Conservation (phyloP, 148 eudicot species). For the Persicaria tinctoria region DNA sequence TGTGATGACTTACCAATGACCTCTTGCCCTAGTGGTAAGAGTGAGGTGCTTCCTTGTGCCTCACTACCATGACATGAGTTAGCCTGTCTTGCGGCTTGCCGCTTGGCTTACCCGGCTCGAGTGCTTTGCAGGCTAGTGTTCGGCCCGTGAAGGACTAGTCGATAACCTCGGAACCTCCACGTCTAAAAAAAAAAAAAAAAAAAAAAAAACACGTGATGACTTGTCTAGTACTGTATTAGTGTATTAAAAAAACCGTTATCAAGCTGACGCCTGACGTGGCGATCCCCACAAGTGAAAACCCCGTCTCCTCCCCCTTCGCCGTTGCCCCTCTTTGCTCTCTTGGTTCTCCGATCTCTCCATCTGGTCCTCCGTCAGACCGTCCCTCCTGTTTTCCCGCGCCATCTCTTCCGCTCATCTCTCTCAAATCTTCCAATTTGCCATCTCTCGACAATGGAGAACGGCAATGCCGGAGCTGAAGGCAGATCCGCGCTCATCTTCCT, state of each 20-base stretch:
- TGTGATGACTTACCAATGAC: too few species aligned
- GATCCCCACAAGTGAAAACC: background rate
- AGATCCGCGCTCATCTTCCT: conserved; percentile 65
- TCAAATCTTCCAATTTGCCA: background rate
- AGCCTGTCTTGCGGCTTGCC: too few species aligned
- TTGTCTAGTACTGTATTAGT: too few species aligned
- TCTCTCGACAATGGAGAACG: conserved; percentile 32
- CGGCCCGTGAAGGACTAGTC: too few species aligned
- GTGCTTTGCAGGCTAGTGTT: too few species aligned
- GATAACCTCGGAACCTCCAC: background rate
- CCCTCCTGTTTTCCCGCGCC: conserved; percentile 2
- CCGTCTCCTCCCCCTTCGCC: background rate
- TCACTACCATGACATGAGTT: too few species aligned
- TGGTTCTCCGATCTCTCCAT: background rate
- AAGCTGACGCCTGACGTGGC: background rate
- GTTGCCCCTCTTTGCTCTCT: background rate
- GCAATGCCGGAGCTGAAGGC: conserved; percentile 20
- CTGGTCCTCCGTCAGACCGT: background rate
- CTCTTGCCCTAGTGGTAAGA: too few species aligned
- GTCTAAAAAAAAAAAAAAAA: background rate
- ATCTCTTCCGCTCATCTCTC: background rate
- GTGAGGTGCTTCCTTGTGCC: too few species aligned
- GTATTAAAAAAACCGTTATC: background rate
- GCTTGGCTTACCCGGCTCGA: too few species aligned
- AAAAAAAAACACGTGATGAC: too few species aligned